A percentile compares a stretch with the other conserved stretches of the same genome.
These are phyloP conservation scores for Penicillium flavigenum DNA, from an alignment of 495 filamentous ascomycete genomes.

Conservation along the genomic window DNA sequence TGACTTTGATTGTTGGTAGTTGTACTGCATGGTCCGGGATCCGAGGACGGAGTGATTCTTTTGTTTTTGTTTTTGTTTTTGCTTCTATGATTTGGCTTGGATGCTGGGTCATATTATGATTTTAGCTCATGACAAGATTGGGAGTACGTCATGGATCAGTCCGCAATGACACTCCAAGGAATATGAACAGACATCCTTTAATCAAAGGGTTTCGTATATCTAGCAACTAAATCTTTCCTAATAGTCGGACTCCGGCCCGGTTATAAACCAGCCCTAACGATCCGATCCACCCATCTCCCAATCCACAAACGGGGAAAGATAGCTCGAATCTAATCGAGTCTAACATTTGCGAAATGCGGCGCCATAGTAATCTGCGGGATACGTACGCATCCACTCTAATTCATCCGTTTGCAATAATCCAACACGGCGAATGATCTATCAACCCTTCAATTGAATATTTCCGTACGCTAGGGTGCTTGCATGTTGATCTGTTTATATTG, in stretches of 20 bases:
- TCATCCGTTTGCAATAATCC: neutral
- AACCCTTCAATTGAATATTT: neutral
- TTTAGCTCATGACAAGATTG: neutral
- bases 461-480: neutral
- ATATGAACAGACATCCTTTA: neutral
- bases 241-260: slow-evolving; percentile 15
- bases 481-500: neutral
- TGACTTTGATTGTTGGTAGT: slow-evolving; percentile 17
- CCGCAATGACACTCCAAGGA: neutral
- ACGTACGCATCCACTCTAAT: too few species aligned
- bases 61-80: neutral
- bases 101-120: neutral
- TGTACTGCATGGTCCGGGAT: slow-evolving; percentile 38
- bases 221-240: slow-evolving; percentile 3
- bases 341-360: neutral
- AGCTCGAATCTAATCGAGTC: slow-evolving; percentile 4
- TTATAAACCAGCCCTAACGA: slow-evolving; percentile 23
- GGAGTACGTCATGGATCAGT: neutral
- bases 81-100: neutral
- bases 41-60: slow-evolving; percentile 20
- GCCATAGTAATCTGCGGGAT: neutral
- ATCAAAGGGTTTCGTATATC: neutral
- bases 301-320: slow-evolving; percentile 19
- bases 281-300: slow-evolving; percentile 13
- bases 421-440: neutral